phyloP scores from a whole-genome alignment of 148 eudicot genomes.

The Camellia granthamiana region DNA sequence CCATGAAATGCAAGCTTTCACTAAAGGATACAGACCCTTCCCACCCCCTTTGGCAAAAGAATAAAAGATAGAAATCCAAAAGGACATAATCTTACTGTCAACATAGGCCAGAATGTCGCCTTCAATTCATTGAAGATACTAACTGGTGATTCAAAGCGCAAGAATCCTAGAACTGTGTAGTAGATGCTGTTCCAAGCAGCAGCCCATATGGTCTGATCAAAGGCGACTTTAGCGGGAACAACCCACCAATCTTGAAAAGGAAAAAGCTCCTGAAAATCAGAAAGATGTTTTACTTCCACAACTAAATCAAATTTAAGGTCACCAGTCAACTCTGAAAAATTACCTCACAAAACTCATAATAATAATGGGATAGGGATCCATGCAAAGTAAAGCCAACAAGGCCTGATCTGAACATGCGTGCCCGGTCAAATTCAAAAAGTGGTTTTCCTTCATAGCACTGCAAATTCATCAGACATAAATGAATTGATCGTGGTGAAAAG shows the following conservation, averaged over 20 bases:
- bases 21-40: not conserved
- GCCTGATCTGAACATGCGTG: constrained; percentile 92
- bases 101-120: constrained; percentile 87
- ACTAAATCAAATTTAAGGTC: constrained; percentile 1
- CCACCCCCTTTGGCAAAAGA: constrained; percentile 3
- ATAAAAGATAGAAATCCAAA: not conserved
- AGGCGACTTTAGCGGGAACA: constrained; percentile 78
- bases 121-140: constrained; percentile 63
- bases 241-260: constrained; percentile 97
- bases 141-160: constrained; percentile 78
- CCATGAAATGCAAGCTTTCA: not conserved
- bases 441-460: constrained; percentile 98
- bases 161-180: constrained; percentile 60
- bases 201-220: constrained; percentile 94
- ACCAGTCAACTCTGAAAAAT: not conserved
- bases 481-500: constrained; percentile 1
- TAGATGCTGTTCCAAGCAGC: constrained; percentile 95
- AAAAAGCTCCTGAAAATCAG: constrained; percentile 55
- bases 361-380: constrained; percentile 96
- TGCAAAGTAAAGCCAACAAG: constrained; percentile 85
- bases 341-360: constrained; percentile 95
- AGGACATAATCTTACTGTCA: constrained; percentile 58
- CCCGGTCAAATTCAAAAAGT: constrained; percentile 81
- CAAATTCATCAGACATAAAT: constrained; percentile 16
- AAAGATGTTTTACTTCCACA: not conserved